A percentile compares a stretch with the other conserved stretches of the same genome.
Evolutionary conservation across 2,329 filamentous ascomycete genomes (phyloP).

Genomic region (Blastomyces gilchristii): DNA sequence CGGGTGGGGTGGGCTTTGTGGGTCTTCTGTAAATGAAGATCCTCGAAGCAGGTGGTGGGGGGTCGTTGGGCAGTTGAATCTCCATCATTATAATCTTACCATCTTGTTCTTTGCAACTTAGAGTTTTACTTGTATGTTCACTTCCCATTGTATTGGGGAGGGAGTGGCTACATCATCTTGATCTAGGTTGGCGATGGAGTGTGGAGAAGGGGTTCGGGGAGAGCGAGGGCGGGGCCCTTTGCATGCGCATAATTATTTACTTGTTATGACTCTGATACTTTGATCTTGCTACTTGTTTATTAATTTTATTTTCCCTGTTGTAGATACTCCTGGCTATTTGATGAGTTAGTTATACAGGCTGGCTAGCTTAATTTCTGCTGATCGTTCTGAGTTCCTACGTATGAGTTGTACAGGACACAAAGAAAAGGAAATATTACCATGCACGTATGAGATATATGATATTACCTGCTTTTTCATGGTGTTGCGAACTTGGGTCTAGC

Average conservation of each 20-base stretch:
- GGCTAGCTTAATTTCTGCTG: neutral
- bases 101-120: neutral
- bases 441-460: neutral
- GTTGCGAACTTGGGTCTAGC: neutral
- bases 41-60: neutral
- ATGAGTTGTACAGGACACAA: neutral
- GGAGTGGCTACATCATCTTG: neutral
- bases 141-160: neutral
- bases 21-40: conserved; percentile 3
- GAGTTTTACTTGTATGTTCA: neutral
- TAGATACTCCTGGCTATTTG: neutral
- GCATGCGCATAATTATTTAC: neutral
- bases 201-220: neutral
- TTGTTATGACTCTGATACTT: neutral
- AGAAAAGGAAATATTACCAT: neutral
- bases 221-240: neutral
- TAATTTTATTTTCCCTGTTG: neutral
- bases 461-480: neutral
- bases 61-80: neutral
- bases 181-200: neutral
- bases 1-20: neutral
- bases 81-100: neutral
- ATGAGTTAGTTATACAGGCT: neutral
- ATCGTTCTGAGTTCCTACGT: neutral
- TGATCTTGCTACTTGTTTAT: neutral